Evolutionary conservation across 2,329 filamentous ascomycete genomes (phyloP).

Genomic region (Colletotrichum nymphaeae): DNA sequence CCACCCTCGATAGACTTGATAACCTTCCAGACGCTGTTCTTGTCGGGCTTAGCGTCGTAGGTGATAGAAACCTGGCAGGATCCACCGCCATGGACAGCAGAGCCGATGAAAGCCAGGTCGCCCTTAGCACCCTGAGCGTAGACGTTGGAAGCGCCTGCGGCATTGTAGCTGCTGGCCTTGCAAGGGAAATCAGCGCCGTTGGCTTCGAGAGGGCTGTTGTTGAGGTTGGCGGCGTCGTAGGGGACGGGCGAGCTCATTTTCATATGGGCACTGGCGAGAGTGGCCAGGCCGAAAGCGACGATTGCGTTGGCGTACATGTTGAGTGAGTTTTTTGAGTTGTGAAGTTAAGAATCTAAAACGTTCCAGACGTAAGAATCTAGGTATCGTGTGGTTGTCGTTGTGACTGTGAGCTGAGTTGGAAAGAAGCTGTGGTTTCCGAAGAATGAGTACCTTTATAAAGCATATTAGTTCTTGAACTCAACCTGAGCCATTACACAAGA

Average conservation of each 20-base stretch:
- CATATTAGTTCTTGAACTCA: slow-evolving; percentile 21
- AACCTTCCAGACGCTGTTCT: slow-evolving; percentile 82
- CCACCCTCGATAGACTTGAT: slow-evolving; percentile 90
- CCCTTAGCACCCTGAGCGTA: slow-evolving; percentile 70
- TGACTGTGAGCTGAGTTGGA: slow-evolving; percentile 23
- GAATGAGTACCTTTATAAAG: slow-evolving; percentile 26
- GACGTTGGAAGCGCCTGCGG: slow-evolving; percentile 62
- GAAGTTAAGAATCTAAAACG: slow-evolving; percentile 45
- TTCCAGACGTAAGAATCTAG: slow-evolving; percentile 52
- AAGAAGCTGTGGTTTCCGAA: not conserved
- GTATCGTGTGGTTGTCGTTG: slow-evolving; percentile 30
- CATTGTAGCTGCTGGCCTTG: slow-evolving; percentile 68
- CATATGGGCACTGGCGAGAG: slow-evolving; percentile 79
- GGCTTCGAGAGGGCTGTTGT: slow-evolving; percentile 73
- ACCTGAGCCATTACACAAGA: not conserved
- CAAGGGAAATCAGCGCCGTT: slow-evolving; percentile 69
- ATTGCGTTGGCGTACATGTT: slow-evolving; percentile 65
- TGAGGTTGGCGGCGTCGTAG: slow-evolving; percentile 54
- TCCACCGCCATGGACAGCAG: slow-evolving; percentile 88
- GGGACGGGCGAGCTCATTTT: slow-evolving; percentile 76
- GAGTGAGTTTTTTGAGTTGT: slow-evolving; percentile 47
- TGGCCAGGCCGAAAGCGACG: slow-evolving; percentile 66
- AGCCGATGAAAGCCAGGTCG: slow-evolving; percentile 76
- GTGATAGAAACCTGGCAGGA: slow-evolving; percentile 92
- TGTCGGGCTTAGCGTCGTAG: slow-evolving; percentile 77